A percentile compares a stretch with the other conserved stretches of the same genome.
Evolutionary conservation across 2,329 filamentous ascomycete species (phyloP).

Genomic region (Boeremia lycopersici): DNA sequence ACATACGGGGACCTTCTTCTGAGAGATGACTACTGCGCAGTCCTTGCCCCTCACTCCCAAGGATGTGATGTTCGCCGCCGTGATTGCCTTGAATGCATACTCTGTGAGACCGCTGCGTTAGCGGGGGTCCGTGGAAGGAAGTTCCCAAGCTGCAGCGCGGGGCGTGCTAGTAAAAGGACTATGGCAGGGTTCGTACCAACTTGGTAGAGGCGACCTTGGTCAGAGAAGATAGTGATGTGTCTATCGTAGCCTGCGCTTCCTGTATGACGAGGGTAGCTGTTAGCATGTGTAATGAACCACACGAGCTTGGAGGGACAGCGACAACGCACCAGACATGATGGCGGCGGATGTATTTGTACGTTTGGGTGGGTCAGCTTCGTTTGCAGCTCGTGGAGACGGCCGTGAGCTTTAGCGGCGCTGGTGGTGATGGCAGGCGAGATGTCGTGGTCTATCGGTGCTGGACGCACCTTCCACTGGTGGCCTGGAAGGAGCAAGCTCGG

Average conservation of each 20-base stretch:
- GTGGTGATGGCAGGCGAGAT: constrained; percentile 29
- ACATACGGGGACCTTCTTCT: constrained; percentile 98
- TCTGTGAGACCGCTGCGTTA: constrained; percentile 61
- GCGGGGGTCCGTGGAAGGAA: constrained; percentile 13
- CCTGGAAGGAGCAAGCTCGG: constrained; percentile 35
- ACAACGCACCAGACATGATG: constrained; percentile 51
- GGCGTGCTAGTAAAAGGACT: background rate
- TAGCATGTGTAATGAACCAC: constrained; percentile 30
- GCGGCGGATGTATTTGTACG: constrained; percentile 34
- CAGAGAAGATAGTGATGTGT: constrained; percentile 99
- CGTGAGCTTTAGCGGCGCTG: constrained; percentile 36
- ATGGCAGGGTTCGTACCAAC: constrained; percentile 72
- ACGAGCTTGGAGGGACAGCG: constrained; percentile 19
- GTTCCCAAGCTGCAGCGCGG: constrained; percentile 1
- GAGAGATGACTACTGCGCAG: constrained; percentile 94
- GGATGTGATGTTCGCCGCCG: constrained; percentile 98
- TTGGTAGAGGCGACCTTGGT: constrained; percentile 98
- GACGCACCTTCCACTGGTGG: constrained; percentile 42
- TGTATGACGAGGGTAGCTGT: constrained; percentile 34
- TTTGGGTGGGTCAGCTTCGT: constrained; percentile 37
- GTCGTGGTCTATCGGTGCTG: constrained; percentile 29
- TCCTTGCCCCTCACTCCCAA: constrained; percentile 95
- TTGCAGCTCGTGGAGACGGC: constrained; percentile 34
- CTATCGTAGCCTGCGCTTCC: constrained; percentile 78
- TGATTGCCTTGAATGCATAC: constrained; percentile 99